Conservation (phyloP, 2,329 filamentous ascomycete genomes). For the Exophiala sp. region DNA sequence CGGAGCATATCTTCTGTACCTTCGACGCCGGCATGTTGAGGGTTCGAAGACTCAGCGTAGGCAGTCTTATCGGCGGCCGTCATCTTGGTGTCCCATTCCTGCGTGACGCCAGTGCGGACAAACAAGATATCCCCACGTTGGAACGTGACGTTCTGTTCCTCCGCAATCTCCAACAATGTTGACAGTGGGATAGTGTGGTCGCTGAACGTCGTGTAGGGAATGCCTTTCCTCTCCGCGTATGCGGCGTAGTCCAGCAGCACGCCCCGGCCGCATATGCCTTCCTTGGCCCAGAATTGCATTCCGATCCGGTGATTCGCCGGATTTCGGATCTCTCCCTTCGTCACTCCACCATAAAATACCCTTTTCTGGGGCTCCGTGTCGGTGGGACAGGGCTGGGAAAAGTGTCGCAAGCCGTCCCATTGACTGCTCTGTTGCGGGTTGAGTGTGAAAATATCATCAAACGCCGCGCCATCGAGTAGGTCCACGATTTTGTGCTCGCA, state of each 20-base stretch:
- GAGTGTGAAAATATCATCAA: constrained; percentile 44
- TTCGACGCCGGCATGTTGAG: constrained; percentile 43
- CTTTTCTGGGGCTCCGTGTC: constrained; percentile 4
- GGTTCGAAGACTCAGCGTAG: constrained; percentile 31
- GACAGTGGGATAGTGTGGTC: constrained; percentile 43
- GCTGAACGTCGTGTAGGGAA: constrained; percentile 39
- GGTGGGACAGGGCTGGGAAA: constrained; percentile 13
- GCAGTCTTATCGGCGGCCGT: constrained; percentile 36
- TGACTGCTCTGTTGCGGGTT: constrained; percentile 49
- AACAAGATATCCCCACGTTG: constrained; percentile 53
- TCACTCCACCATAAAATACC: constrained; percentile 19
- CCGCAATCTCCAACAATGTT: constrained; percentile 39
- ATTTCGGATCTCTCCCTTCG: constrained; percentile 15
- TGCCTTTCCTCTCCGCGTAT: constrained; percentile 40
- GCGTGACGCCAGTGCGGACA: constrained; percentile 42
- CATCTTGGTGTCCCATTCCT: constrained; percentile 42
- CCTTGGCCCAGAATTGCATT: constrained; percentile 39
- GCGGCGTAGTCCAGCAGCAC: constrained; percentile 45
- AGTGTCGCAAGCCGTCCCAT: constrained; percentile 45
- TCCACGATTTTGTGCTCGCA: constrained; percentile 51
- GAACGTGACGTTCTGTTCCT: constrained; percentile 44
- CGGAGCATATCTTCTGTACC: constrained; percentile 48
- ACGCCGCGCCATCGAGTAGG: constrained; percentile 35
- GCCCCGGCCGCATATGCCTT: constrained; percentile 45
- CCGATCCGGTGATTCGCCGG: constrained; percentile 33